Evolutionary conservation across 202 grass and related monocot species (phyloP).

Genomic region (Hordeum pubiflorum): DNA sequence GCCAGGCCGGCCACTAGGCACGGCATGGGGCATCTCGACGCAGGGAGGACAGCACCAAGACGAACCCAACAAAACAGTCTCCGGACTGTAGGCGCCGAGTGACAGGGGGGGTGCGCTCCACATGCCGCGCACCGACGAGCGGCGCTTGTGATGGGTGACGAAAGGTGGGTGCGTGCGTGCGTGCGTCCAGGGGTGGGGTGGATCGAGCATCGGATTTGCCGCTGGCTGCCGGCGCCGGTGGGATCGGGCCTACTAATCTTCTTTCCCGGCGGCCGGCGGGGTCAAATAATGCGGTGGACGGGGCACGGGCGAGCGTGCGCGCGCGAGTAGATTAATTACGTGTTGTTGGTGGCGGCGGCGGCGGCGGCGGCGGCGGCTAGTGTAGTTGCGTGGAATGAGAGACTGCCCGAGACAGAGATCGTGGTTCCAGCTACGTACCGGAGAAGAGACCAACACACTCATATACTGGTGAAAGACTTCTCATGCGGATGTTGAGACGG

Average conservation of each 20-base stretch:
- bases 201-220: constrained; percentile 8
- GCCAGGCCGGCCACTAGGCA: background rate
- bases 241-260: background rate
- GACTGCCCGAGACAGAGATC: too few species aligned
- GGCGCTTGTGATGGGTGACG: background rate
- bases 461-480: too few species aligned
- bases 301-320: background rate
- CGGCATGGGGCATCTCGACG: background rate
- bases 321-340: background rate
- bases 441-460: too few species aligned
- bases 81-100: background rate
- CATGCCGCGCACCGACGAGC: background rate
- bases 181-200: background rate
- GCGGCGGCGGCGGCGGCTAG: too few species aligned
- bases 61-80: background rate
- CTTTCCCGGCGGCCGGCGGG: background rate
- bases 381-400: too few species aligned
- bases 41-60: background rate
- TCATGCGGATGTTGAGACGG: too few species aligned
- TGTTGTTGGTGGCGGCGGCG: too few species aligned
- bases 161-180: too few species aligned
- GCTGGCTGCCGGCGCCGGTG: constrained; percentile 1
- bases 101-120: background rate
- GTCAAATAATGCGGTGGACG: constrained; percentile 34
- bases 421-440: too few species aligned